phyloP scores from a whole-genome alignment of 192 early-diverging fungal genomes.

The Rhizophagus prolifer region DNA sequence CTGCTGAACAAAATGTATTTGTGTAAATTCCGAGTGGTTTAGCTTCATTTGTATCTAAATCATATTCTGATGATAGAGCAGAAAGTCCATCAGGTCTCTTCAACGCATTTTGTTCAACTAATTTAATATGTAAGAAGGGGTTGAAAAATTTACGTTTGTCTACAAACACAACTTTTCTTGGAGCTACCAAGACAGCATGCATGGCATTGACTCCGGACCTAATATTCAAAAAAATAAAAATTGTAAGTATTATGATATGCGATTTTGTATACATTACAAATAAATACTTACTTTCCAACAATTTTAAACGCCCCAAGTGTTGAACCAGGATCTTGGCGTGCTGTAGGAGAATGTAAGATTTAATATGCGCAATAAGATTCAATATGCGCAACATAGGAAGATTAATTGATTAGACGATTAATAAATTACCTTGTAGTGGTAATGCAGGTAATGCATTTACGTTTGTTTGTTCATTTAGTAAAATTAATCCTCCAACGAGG shows the following conservation, averaged over 20 bases:
- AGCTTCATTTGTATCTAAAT: slow-evolving; percentile 44
- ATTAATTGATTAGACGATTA: not conserved
- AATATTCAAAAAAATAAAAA: not conserved
- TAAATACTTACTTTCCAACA: not conserved
- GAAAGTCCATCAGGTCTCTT: not conserved
- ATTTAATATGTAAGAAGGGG: not conserved
- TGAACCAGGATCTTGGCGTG: not conserved
- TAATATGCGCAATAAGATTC: no score
- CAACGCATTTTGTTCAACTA: not conserved
- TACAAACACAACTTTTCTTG: slow-evolving; percentile 47
- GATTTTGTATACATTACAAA: no score
- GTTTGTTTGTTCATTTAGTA: not conserved
- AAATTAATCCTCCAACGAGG: not conserved
- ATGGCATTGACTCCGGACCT: slow-evolving; percentile 51
- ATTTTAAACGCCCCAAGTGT: not conserved
- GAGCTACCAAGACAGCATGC: slow-evolving; percentile 48
- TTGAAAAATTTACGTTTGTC: slow-evolving; percentile 46
- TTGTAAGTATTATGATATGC: not conserved
- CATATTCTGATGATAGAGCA: slow-evolving; percentile 35
- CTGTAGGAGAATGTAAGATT: not conserved
- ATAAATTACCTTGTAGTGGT: not conserved
- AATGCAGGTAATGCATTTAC: not conserved
- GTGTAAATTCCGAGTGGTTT: slow-evolving; percentile 43
- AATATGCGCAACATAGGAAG: no score
- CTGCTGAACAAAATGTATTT: slow-evolving; percentile 57